phyloP scores from a whole-genome alignment of 805 yeast species.

The Pichia occidentalis region DNA sequence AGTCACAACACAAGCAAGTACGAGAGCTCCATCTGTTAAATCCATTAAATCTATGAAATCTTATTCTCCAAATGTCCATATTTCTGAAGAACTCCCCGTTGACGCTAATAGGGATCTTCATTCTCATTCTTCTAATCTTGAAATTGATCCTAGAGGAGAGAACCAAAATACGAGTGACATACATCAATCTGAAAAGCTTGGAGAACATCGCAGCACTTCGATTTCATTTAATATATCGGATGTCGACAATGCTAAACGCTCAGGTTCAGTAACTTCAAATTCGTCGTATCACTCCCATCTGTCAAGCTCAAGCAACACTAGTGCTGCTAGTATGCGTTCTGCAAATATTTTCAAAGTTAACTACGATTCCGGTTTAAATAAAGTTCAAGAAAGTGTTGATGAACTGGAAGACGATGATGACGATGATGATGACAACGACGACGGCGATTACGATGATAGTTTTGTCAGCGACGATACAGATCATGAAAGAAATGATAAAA shows the following conservation, averaged over 20 bases:
- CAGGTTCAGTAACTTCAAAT: conserved; percentile 22
- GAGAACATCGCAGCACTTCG: conserved; percentile 20
- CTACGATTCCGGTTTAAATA: background rate
- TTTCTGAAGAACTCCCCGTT: too few relatives aligned
- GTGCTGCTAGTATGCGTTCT: conserved; percentile 5
- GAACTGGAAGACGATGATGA: conserved; percentile 8
- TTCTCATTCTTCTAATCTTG: conserved; percentile 11
- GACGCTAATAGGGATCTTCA: conserved; percentile 11
- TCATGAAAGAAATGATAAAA: conserved; percentile 15
- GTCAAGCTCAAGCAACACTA: conserved; percentile 4
- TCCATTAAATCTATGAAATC: conserved; percentile 10
- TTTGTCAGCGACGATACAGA: conserved; percentile 15
- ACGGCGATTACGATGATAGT: conserved; percentile 6
- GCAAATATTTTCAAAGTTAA: background rate
- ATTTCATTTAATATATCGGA: conserved; percentile 22
- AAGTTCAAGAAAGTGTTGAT: conserved; percentile 14
- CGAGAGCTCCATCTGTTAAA: conserved; percentile 8
- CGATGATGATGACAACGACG: conserved; percentile 5
- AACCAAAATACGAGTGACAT: background rate
- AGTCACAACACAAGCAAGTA: conserved; percentile 11
- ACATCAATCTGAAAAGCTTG: background rate
- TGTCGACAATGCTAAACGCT: conserved; percentile 16
- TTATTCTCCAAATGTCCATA: background rate
- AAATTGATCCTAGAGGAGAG: background rate
- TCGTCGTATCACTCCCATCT: conserved; percentile 7